Evolutionary conservation across 129 eudicot species (phyloP).

Genomic region (Saposhnikovia divaricata): DNA sequence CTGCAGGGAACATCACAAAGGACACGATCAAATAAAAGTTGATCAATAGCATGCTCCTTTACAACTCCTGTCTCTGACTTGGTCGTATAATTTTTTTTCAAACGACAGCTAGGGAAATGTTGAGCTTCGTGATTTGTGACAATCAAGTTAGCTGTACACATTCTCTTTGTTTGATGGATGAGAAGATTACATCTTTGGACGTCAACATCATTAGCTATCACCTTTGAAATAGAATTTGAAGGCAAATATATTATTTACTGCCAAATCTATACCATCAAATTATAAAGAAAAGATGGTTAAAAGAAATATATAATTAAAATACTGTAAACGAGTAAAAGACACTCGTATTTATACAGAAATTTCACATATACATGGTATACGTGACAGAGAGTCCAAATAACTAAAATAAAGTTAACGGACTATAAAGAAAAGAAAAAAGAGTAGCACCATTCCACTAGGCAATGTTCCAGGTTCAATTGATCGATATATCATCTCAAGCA

Average conservation of each 20-base stretch:
- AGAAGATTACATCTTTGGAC: constrained; percentile 97
- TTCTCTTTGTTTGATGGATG: constrained; percentile 95
- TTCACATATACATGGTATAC: too few relatives aligned
- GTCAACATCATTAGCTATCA: constrained; percentile 95
- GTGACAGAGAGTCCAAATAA: too few relatives aligned
- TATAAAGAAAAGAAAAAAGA: not conserved
- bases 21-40: constrained; percentile 95
- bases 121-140: constrained; percentile 99
- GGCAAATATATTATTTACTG: not conserved
- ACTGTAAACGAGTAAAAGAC: not conserved
- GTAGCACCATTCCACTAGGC: constrained; percentile 83
- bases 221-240: constrained; percentile 36
- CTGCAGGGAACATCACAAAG: constrained; percentile 99
- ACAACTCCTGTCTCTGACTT: constrained; percentile 26
- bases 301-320: not conserved
- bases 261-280: not conserved
- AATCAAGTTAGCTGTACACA: constrained; percentile 92
- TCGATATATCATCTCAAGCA: constrained; percentile 86
- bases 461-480: constrained; percentile 47
- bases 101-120: constrained; percentile 85
- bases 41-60: constrained; percentile 34
- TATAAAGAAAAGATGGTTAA: not conserved
- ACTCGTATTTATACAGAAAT: too few relatives aligned
- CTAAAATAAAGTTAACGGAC: too few relatives aligned
- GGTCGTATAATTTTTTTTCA: constrained; percentile 31